Conservation (phyloP, 2,329 filamentous ascomycete species). For the Hymenoscyphus scutula region DNA sequence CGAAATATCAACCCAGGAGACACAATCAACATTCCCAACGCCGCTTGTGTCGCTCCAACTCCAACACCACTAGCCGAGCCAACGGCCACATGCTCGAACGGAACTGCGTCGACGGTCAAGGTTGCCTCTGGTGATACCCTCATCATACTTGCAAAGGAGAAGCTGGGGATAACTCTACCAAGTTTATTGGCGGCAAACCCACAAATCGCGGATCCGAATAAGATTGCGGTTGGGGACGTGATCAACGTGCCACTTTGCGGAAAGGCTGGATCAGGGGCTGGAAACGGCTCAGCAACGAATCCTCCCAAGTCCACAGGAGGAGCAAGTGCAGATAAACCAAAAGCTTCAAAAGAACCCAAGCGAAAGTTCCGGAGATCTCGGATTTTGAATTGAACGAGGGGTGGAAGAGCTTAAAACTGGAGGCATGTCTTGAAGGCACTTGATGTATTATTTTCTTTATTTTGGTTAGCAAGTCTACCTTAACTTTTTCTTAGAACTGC, state of each 20-base stretch:
- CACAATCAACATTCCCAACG: constrained; percentile 16
- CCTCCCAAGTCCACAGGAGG: not conserved
- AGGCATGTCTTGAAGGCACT: not conserved
- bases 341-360: not conserved
- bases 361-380: not conserved
- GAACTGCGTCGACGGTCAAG: constrained; percentile 11
- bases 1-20: constrained; percentile 18
- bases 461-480: not conserved
- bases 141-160: constrained; percentile 23
- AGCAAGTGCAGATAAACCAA: not conserved
- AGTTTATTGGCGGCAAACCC: constrained; percentile 18
- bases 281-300: not conserved
- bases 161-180: constrained; percentile 18
- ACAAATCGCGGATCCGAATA: constrained; percentile 15
- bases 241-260: constrained; percentile 21
- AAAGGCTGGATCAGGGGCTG: not conserved
- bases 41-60: constrained; percentile 16
- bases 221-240: constrained; percentile 16
- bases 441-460: not conserved
- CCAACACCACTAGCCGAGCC: constrained; percentile 9
- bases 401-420: not conserved
- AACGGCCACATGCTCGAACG: constrained; percentile 17
- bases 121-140: constrained; percentile 19
- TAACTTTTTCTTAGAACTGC: not conserved
- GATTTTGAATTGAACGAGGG: not conserved